Evolutionary conservation across 306 rosid species (phyloP), one percentile per base, ranked within the genome.

Genomic region (Cajanus cajan): DNA sequence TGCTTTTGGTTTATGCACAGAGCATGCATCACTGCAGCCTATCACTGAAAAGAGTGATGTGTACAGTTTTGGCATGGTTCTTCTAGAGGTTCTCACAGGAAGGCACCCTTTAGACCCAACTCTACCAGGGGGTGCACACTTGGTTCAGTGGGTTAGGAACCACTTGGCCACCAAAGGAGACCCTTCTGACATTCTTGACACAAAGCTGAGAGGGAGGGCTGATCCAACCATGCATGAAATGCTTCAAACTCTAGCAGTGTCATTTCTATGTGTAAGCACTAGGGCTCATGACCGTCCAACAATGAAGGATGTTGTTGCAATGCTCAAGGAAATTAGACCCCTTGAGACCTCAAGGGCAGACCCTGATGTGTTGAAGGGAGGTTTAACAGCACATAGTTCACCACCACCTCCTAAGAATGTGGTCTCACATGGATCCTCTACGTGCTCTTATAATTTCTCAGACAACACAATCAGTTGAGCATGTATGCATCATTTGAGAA

Each of bases 31-130:
- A 1, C 86, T 91, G 90, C 90, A 89, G 73, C 64, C 84, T 8
- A 87, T 91, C 13, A 86, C 90, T 36, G 99, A 87, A 82, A 96
- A 89, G 54, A 91, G 97, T 31, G 99, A 96, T 77, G 93, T 96
- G 18, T 93, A 96, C 76, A 91, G 99, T 73, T 96, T 50, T 50
- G 99, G 99, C 0, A 89, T 96, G 39, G 96, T 93, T 81, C 87
- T 93, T 25, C 75, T 96, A 51, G 99, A 96, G 85, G 91, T 93
- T 19, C 76, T 96, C 57, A 96, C 98, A 37, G 98, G 99, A 51
- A 88, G 93, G 84, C 99, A 96, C 84, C 99, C 99, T 10, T 69
- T 96, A 67, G 99, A 96, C 70, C 98, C 99, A 43, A 91, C 96
- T 28, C 80, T 96, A 62, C 93, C 99, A 1, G 90, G 90, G 4